A percentile compares a stretch with the other conserved stretches of the same genome.
phyloP scores from a whole-genome alignment of 2,329 filamentous ascomycete species.

The Botrytis elliptica region DNA sequence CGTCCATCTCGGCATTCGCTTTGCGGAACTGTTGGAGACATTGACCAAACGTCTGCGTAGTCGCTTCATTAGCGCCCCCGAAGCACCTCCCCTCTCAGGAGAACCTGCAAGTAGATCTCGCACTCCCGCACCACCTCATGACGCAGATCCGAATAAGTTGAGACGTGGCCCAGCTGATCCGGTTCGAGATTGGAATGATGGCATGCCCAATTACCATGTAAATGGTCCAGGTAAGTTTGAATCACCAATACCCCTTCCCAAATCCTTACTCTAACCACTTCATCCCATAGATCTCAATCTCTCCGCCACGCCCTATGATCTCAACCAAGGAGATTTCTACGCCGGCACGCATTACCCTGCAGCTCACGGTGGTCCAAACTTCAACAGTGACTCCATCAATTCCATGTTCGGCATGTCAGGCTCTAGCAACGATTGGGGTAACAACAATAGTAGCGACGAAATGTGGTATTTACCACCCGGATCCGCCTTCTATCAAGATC shows the following conservation, averaged over 20 bases:
- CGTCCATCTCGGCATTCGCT: constrained; percentile 79
- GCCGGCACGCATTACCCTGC: constrained; percentile 43
- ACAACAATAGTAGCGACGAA: constrained; percentile 41
- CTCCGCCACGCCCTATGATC: constrained; percentile 62
- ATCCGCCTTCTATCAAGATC: constrained; percentile 63
- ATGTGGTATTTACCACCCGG: constrained; percentile 68
- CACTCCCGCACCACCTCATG: constrained; percentile 37
- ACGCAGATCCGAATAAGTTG: constrained; percentile 38
- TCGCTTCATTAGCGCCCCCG: constrained; percentile 67
- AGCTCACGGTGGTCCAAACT: constrained; percentile 27
- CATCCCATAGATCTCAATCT: constrained; percentile 42
- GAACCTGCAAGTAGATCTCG: constrained; percentile 26
- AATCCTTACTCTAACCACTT: constrained; percentile 15
- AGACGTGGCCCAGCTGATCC: constrained; percentile 31
- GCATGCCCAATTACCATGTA: constrained; percentile 32
- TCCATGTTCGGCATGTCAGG: constrained; percentile 29
- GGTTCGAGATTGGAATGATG: constrained; percentile 37
- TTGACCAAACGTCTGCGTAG: constrained; percentile 71
- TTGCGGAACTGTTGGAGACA: constrained; percentile 78
- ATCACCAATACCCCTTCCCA: background rate
- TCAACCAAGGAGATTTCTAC: constrained; percentile 54
- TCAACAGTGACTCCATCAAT: constrained; percentile 33
- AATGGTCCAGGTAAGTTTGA: constrained; percentile 31
- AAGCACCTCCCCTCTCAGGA: constrained; percentile 41
- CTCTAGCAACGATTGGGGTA: constrained; percentile 32